Percentiles rank a stretch among this genome's conserved stretches.
These are phyloP conservation scores for Combretum micranthum DNA, from an alignment of 345 rosid genomes.

Conservation along the genomic window DNA sequence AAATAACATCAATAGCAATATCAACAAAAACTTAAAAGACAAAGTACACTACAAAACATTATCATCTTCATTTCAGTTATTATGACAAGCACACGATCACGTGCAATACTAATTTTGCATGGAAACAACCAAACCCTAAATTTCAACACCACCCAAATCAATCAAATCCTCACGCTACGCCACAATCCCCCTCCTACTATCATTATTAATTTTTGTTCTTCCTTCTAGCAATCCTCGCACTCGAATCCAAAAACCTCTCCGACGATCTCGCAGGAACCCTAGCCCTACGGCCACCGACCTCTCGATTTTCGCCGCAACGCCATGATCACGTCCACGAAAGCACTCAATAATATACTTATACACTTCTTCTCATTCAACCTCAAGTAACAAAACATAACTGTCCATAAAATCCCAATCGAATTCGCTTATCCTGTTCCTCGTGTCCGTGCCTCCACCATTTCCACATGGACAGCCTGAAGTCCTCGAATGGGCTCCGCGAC, in stretches of 20 bases:
- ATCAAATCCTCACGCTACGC: no score
- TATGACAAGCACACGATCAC: no score
- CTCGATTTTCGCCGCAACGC: constrained; percentile 20
- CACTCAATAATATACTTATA: constrained; percentile 63
- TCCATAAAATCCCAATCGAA: constrained; percentile 91
- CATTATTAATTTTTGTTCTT: no score
- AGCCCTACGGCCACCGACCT: constrained; percentile 13
- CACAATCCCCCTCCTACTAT: no score
- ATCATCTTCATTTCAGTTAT: no score
- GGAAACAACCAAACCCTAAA: no score
- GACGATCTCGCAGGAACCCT: constrained; percentile 11
- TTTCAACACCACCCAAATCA: no score
- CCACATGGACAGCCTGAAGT: constrained; percentile 73
- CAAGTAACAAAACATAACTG: constrained; percentile 66
- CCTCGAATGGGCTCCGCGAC: constrained; percentile 46
- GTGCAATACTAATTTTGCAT: no score
- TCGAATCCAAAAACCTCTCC: constrained; percentile 5
- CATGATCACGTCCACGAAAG: constrained; percentile 64
- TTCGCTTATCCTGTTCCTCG: constrained; percentile 8
- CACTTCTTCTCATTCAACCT: constrained; percentile 60
- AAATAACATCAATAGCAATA: no score
- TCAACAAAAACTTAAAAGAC: no score
- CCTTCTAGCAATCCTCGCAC: no score
- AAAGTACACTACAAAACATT: no score
- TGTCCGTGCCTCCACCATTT: constrained; percentile 56